Percentiles rank a stretch among this genome's conserved stretches.
Conservation (phyloP, 257 asterid genomes). For the Przewalskia tangutica region DNA sequence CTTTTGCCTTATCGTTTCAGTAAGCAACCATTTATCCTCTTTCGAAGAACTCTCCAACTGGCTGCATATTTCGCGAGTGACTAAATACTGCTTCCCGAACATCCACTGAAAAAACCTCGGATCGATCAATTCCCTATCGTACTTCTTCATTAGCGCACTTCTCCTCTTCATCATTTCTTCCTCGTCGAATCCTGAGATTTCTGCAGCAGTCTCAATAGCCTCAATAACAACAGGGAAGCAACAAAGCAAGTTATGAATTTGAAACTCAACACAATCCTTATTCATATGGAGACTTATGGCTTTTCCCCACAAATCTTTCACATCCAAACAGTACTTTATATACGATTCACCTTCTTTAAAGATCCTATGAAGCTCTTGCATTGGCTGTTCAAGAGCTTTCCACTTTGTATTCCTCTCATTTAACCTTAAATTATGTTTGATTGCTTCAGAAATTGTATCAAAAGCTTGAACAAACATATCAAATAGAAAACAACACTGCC, state of each 20-base stretch:
- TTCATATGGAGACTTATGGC: constrained; percentile 61
- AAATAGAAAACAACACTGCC: constrained; percentile 59
- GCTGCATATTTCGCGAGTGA: constrained; percentile 15
- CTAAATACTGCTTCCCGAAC: constrained; percentile 21
- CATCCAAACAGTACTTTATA: constrained; percentile 45
- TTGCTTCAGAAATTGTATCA: constrained; percentile 52
- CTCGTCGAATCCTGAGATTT: constrained; percentile 49
- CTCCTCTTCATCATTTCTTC: constrained; percentile 59
- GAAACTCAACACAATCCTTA: constrained; percentile 55
- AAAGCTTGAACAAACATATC: constrained; percentile 57
- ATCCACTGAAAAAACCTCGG: constrained; percentile 21
- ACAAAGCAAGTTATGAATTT: constrained; percentile 60
- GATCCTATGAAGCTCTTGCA: constrained; percentile 62
- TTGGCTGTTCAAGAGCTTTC: constrained; percentile 68
- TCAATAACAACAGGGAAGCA: constrained; percentile 73
- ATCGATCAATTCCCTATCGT: constrained; percentile 38
- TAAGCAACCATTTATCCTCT: constrained; percentile 22
- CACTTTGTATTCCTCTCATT: constrained; percentile 59
- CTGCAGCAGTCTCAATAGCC: constrained; percentile 84
- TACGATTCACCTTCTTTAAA: constrained; percentile 63
- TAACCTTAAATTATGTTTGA: constrained; percentile 46
- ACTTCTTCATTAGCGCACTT: constrained; percentile 35
- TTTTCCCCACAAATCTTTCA: constrained; percentile 76
- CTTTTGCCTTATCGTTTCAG: constrained; percentile 6
- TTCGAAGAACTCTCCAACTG: constrained; percentile 14